phyloP scores from a whole-genome alignment of 495 filamentous ascomycete species.

The Neurospora intermedia region DNA sequence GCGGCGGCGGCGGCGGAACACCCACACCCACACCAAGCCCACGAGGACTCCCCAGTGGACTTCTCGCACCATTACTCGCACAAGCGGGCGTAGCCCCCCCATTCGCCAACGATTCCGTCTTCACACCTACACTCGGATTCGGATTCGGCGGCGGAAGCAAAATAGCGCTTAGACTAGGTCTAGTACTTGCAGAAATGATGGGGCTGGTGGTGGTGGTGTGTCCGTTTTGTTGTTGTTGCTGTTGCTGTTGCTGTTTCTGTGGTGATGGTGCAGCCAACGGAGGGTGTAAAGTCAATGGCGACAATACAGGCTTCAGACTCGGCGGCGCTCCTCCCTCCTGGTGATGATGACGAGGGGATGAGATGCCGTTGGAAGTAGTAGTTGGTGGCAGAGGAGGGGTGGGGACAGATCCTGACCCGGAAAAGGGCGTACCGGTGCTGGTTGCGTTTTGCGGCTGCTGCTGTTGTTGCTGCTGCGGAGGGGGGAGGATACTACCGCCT shows the following conservation, averaged over 20 bases:
- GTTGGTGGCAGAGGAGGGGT: not conserved
- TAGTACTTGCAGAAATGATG: not conserved
- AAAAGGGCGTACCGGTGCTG: not conserved
- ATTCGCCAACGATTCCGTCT: not conserved
- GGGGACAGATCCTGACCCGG: not conserved
- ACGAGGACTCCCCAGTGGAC: not conserved
- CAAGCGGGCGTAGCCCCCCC: not conserved
- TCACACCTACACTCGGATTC: not conserved
- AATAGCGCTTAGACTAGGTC: not conserved
- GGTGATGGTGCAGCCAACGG: not conserved
- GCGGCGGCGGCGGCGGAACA: not conserved
- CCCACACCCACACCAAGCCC: no score
- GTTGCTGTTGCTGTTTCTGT: not conserved
- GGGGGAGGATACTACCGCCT: slow-evolving; percentile 5
- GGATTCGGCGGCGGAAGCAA: not conserved
- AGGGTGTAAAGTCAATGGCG: not conserved
- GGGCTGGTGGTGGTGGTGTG: not conserved
- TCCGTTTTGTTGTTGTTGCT: not conserved
- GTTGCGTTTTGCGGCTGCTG: not conserved
- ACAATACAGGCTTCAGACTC: not conserved
- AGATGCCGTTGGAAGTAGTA: not conserved
- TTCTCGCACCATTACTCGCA: not conserved
- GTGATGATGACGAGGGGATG: not conserved
- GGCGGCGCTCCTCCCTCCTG: not conserved
- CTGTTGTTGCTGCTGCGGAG: not conserved